Conservation (phyloP, 2,329 filamentous ascomycete species). For the Catunica adiposa region DNA sequence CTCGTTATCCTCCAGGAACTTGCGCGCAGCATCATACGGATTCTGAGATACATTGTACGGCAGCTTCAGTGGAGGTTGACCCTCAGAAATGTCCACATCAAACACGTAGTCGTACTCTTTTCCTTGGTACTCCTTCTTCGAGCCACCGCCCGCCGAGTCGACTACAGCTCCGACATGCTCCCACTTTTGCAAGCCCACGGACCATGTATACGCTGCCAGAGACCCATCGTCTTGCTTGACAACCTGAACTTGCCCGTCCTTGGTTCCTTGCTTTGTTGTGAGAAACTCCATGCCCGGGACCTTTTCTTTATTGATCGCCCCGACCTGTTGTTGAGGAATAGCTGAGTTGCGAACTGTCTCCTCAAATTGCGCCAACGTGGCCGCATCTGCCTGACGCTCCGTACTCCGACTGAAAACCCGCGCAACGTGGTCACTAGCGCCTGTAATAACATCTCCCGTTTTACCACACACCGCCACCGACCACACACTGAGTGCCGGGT, state of each 20-base stretch:
- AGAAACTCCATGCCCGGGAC: conserved; percentile 80
- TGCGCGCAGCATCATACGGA: conserved; percentile 77
- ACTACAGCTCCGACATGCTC: conserved; percentile 87
- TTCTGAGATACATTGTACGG: conserved; percentile 88
- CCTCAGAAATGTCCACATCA: conserved; percentile 89
- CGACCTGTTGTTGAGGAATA: conserved; percentile 74
- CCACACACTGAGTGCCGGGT: conserved; percentile 95
- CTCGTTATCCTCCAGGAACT: conserved; percentile 80
- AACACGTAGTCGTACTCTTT: conserved; percentile 94
- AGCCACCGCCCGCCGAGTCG: conserved; percentile 64
- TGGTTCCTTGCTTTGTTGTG: conserved; percentile 66
- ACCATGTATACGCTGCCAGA: conserved; percentile 82
- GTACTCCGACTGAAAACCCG: conserved; percentile 65
- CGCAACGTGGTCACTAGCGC: conserved; percentile 73
- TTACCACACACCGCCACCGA: conserved; percentile 65
- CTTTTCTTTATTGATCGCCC: conserved; percentile 78
- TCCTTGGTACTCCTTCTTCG: conserved; percentile 60
- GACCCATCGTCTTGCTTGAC: conserved; percentile 68
- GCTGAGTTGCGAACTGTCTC: conserved; percentile 66
- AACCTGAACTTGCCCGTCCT: conserved; percentile 91
- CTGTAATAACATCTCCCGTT: conserved; percentile 84
- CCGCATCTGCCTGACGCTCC: conserved; percentile 52
- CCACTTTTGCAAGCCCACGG: conserved; percentile 54
- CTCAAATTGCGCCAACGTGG: conserved; percentile 58
- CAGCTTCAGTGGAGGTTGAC: conserved; percentile 81